Evolutionary conservation across 371 early-diverging fungal species (phyloP).

Genomic region (Catenaria anguillulae): DNA sequence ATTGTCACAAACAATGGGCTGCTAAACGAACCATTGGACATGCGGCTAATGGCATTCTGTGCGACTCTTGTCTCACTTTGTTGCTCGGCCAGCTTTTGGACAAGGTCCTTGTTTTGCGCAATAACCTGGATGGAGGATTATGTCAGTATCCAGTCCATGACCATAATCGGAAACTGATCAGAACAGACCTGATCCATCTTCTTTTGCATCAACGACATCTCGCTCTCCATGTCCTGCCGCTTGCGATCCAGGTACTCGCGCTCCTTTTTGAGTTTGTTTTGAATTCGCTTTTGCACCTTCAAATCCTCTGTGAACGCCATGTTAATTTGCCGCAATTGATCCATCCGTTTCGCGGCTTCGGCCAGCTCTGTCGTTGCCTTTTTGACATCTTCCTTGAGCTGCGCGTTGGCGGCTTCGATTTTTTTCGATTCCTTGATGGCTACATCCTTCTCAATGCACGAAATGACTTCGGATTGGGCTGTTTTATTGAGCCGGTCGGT

Average conservation of each 20-base stretch:
- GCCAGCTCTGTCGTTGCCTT: neutral
- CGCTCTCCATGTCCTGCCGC: slow-evolving; percentile 17
- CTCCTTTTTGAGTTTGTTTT: slow-evolving; percentile 27
- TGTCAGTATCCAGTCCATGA: too few species aligned
- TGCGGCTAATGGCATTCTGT: slow-evolving; percentile 21
- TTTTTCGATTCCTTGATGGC: neutral
- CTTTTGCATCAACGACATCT: slow-evolving; percentile 17
- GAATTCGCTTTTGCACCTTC: slow-evolving; percentile 28
- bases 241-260: slow-evolving; percentile 12
- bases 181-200: slow-evolving; percentile 17
- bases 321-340: slow-evolving; percentile 23
- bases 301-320: slow-evolving; percentile 23
- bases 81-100: slow-evolving; percentile 18
- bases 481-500: neutral
- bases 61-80: slow-evolving; percentile 23
- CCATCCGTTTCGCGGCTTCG: slow-evolving; percentile 1
- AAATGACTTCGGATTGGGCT: neutral
- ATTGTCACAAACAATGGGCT: too few species aligned
- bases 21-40: slow-evolving; percentile 16
- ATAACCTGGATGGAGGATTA: slow-evolving; percentile 8
- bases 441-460: neutral
- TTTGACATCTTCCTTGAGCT: neutral
- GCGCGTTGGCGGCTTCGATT: neutral
- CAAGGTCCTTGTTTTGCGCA: slow-evolving; percentile 15
- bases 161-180: too few species aligned